Conservation (phyloP, 148 eudicot species). For the Cornus kousa region DNA sequence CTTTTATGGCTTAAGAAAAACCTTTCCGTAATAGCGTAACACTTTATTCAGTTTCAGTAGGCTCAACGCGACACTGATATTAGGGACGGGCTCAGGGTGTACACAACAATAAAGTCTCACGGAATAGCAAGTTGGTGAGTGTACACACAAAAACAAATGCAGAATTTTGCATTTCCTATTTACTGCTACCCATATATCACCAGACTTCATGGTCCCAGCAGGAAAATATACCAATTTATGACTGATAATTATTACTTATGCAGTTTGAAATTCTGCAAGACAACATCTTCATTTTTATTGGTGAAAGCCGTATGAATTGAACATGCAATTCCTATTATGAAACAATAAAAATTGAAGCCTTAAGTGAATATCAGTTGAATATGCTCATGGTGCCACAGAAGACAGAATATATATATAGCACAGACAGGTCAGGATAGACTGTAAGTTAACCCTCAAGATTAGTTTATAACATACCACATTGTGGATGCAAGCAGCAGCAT, state of each 20-base stretch:
- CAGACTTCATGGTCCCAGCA: no score
- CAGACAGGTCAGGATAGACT: background rate
- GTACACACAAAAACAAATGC: no score
- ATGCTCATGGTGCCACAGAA: no score
- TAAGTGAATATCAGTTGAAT: no score
- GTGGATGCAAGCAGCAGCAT: no score
- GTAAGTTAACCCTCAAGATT: background rate
- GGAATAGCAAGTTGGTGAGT: background rate
- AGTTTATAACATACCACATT: no score
- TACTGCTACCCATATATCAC: no score
- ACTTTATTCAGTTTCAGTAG: background rate
- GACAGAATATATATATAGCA: background rate
- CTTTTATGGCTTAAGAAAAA: background rate
- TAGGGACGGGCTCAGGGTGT: background rate
- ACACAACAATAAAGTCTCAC: background rate
- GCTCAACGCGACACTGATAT: background rate
- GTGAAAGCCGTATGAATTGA: background rate
- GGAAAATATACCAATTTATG: no score
- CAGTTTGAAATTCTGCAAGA: no score
- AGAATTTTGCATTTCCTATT: background rate
- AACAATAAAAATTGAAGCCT: background rate
- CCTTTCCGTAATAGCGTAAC: no score
- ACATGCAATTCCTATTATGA: background rate
- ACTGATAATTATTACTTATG: no score
- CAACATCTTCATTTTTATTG: no score